Evolutionary conservation across 495 filamentous ascomycete species (phyloP).

Genomic region (Neurospora pannonica): DNA sequence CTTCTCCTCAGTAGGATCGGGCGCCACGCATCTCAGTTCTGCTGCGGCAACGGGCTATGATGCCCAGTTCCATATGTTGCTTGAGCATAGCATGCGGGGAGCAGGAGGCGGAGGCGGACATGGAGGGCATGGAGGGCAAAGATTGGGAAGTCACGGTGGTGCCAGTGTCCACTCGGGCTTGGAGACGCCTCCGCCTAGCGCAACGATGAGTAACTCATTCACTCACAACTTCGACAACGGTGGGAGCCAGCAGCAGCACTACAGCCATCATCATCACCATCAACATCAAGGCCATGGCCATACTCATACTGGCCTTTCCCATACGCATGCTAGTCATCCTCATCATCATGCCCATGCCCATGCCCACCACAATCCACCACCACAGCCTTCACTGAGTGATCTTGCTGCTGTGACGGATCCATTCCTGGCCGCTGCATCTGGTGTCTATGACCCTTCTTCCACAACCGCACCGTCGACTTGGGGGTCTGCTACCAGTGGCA

Average conservation of each 20-base stretch:
- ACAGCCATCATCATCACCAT: background rate
- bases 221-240: conserved; percentile 12
- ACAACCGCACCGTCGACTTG: background rate
- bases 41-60: background rate
- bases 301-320: background rate
- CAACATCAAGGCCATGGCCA: background rate
- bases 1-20: background rate
- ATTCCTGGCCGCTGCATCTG: conserved; percentile 8
- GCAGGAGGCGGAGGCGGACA: background rate
- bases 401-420: conserved; percentile 15
- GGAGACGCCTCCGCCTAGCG: conserved; percentile 22
- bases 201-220: conserved; percentile 18
- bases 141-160: background rate
- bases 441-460: background rate
- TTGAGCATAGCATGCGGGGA: background rate
- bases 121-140: background rate
- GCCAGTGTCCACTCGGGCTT: conserved; percentile 12
- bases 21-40: background rate
- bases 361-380: background rate
- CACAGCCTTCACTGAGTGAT: background rate
- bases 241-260: background rate
- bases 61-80: background rate
- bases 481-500: background rate
- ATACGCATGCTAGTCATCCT: background rate
- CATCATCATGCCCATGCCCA: background rate